phyloP scores from a whole-genome alignment of 2,329 filamentous ascomycete species.

The Sclerotinia spermophila region DNA sequence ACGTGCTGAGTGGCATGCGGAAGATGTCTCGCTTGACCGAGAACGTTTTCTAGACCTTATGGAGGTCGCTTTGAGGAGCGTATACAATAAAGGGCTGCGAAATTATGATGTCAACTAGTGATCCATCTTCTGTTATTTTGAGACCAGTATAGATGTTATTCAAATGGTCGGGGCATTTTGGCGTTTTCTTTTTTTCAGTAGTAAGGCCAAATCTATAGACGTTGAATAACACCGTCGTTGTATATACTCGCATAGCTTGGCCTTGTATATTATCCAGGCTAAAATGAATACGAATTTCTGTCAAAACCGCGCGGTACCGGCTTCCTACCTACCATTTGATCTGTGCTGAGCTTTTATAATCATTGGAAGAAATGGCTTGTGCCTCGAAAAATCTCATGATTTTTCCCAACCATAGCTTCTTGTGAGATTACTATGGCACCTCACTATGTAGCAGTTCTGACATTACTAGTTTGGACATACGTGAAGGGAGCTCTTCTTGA shows the following conservation, averaged over 20 bases:
- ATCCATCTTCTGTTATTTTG: neutral
- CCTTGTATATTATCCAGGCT: neutral
- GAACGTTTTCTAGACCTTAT: neutral
- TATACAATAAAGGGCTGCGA: neutral
- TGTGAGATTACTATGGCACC: too few relatives aligned
- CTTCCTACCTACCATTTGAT: too few relatives aligned
- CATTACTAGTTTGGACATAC: too few relatives aligned
- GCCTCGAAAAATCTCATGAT: too few relatives aligned
- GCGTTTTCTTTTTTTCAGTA: neutral
- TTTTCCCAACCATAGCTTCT: too few relatives aligned
- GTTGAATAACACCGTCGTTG: neutral
- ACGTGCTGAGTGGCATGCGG: neutral
- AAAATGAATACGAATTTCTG: neutral
- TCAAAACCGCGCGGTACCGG: too few relatives aligned
- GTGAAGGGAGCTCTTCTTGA: too few relatives aligned
- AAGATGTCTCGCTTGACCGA: neutral
- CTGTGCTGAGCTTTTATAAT: too few relatives aligned
- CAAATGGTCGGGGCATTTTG: neutral
- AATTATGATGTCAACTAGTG: neutral
- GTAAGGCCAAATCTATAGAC: neutral
- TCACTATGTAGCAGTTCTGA: too few relatives aligned
- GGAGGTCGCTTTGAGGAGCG: neutral
- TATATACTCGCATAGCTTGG: neutral
- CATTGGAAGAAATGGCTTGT: too few relatives aligned
- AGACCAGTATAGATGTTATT: neutral